Conservation (phyloP, 805 yeast genomes). For the Candida suzukii region DNA sequence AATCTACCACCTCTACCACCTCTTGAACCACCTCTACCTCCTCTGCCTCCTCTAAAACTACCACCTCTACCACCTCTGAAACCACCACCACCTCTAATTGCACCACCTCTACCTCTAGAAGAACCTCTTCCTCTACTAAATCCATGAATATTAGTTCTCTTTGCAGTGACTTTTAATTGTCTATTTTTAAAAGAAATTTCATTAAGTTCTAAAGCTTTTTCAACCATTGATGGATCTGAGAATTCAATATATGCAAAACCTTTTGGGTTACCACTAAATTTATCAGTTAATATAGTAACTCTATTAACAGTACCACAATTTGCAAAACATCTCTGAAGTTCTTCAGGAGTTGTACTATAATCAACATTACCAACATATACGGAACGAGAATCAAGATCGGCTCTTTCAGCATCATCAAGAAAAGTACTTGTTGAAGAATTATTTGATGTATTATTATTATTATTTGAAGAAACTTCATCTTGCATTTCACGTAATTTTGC, state of each 20-base stretch:
- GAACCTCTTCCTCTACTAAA: too few species aligned
- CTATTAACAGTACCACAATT: slow-evolving; percentile 68
- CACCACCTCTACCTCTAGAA: slow-evolving; percentile 37
- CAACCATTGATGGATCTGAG: slow-evolving; percentile 56
- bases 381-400: slow-evolving; percentile 69
- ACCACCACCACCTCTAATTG: slow-evolving; percentile 17
- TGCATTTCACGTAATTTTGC: slow-evolving; percentile 55
- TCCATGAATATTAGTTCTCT: slow-evolving; percentile 80
- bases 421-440: slow-evolving; percentile 1
- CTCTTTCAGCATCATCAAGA: slow-evolving; percentile 30
- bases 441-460: not conserved
- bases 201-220: slow-evolving; percentile 57
- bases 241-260: slow-evolving; percentile 88
- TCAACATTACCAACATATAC: slow-evolving; percentile 84
- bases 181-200: slow-evolving; percentile 65
- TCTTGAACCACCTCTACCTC: slow-evolving; percentile 9
- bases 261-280: slow-evolving; percentile 72
- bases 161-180: slow-evolving; percentile 64
- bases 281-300: slow-evolving; percentile 70
- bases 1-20: slow-evolving; percentile 24
- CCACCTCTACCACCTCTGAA: slow-evolving; percentile 14
- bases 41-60: slow-evolving; percentile 17
- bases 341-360: slow-evolving; percentile 71
- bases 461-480: slow-evolving; percentile 17
- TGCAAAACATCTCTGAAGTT: slow-evolving; percentile 67